phyloP scores from a whole-genome alignment of 2,329 filamentous ascomycete species.

The Diaporthe ampelina region DNA sequence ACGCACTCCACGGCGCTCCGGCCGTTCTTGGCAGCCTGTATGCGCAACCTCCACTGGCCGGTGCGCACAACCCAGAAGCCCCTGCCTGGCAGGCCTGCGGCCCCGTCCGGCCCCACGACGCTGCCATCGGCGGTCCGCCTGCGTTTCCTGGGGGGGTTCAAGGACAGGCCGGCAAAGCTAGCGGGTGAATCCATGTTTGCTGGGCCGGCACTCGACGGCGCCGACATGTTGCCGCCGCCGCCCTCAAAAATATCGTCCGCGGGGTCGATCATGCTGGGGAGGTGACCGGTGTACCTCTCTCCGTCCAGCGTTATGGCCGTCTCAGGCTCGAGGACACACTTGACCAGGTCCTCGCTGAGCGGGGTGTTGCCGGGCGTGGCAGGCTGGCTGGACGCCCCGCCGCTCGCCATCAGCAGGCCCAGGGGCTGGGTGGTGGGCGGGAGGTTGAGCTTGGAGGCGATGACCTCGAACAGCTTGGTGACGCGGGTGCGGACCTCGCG shows the following conservation, averaged over 20 bases:
- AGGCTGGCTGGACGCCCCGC: conserved; percentile 72
- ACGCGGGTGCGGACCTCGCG: conserved; percentile 78
- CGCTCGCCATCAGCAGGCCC: conserved; percentile 76
- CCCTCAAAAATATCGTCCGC: conserved; percentile 18
- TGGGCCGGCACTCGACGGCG: conserved; percentile 51
- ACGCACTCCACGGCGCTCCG: conserved; percentile 76
- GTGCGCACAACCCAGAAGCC: conserved; percentile 74
- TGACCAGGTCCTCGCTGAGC: conserved; percentile 78
- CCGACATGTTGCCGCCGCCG: conserved; percentile 43
- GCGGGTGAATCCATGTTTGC: conserved; percentile 49
- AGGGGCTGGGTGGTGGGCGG: conserved; percentile 71
- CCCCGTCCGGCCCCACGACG: conserved; percentile 9
- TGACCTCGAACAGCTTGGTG: conserved; percentile 80
- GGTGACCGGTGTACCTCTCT: conserved; percentile 54
- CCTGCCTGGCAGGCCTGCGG: conserved; percentile 42
- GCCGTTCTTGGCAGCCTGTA: conserved; percentile 67
- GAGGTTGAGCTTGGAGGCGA: conserved; percentile 84
- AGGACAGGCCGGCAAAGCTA: conserved; percentile 47
- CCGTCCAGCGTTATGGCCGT: conserved; percentile 73
- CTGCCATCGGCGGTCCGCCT: conserved; percentile 55
- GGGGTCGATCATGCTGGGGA: conserved; percentile 39
- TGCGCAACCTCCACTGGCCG: conserved; percentile 79
- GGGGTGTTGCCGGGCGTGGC: conserved; percentile 78
- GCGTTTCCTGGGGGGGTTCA: conserved; percentile 59
- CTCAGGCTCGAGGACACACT: conserved; percentile 72